Evolutionary conservation across 331 rosid species (phyloP).

Genomic region (Prunus yedoensis): DNA sequence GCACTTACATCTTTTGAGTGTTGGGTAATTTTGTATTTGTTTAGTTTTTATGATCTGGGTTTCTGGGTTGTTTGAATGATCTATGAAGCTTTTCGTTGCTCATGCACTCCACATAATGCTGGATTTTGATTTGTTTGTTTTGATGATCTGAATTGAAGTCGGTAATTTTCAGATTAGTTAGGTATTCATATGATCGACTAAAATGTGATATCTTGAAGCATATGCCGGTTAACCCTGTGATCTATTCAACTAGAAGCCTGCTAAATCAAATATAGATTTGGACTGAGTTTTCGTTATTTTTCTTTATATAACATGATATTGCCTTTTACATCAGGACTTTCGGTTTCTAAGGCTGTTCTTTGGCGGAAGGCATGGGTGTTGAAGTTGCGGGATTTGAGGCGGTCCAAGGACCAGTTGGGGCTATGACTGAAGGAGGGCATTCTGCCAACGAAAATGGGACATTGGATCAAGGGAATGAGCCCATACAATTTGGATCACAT

Average conservation of each 20-base stretch:
- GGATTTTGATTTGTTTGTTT: not conserved
- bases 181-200: slow-evolving; percentile 1
- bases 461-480: slow-evolving; percentile 45
- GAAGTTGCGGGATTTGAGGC: slow-evolving; percentile 92
- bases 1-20: not conserved
- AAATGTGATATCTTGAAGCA: not conserved
- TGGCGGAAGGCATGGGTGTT: slow-evolving; percentile 64
- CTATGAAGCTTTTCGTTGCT: slow-evolving; percentile 13
- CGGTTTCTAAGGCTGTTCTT: slow-evolving; percentile 36
- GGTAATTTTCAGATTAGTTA: not conserved
- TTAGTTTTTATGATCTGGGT: slow-evolving; percentile 5
- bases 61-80: slow-evolving; percentile 14
- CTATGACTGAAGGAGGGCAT: slow-evolving; percentile 46
- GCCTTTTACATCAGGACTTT: slow-evolving; percentile 35
- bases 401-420: slow-evolving; percentile 73
- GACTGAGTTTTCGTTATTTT: slow-evolving; percentile 1
- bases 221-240: not conserved
- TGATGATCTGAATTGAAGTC: slow-evolving; percentile 6
- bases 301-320: slow-evolving; percentile 10
- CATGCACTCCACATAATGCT: not conserved
- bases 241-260: not conserved
- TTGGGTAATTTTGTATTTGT: not conserved
- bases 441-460: slow-evolving; percentile 66
- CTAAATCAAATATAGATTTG: not conserved
- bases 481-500: slow-evolving; percentile 83